Percentiles rank a stretch among this genome's conserved stretches.
Evolutionary conservation across 768 basidiomycete genomes (phyloP).

Genomic region (Tylopilus plumbeoviolaceoides): DNA sequence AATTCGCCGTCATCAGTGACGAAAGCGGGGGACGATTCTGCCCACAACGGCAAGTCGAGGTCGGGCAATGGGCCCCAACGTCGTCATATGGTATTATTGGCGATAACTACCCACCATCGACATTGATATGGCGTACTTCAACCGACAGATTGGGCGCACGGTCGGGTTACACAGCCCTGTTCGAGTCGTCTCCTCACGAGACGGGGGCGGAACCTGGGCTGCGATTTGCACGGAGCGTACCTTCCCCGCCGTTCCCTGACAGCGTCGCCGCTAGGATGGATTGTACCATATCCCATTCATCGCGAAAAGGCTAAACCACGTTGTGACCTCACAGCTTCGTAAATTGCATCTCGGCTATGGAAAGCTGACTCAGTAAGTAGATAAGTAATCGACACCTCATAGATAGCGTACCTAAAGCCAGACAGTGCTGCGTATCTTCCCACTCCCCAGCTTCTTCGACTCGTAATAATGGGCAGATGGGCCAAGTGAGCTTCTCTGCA

Average conservation of each 20-base stretch:
- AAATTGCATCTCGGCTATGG: not conserved
- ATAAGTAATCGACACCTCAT: not conserved
- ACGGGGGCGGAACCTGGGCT: too few relatives aligned
- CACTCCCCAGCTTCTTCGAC: conserved; percentile 8
- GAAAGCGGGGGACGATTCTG: not conserved
- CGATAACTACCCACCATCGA: not conserved
- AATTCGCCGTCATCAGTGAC: not conserved
- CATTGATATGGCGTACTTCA: not conserved
- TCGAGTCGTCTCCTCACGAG: not conserved
- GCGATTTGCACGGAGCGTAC: not conserved
- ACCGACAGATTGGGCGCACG: not conserved
- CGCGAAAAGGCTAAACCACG: conserved; percentile 24
- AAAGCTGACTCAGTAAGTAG: not conserved
- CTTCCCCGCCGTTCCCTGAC: not conserved
- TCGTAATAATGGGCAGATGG: conserved; percentile 11
- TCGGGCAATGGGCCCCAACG: not conserved
- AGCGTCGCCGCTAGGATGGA: not conserved
- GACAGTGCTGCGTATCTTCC: not conserved
- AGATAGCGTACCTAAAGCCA: not conserved
- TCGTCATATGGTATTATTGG: not conserved
- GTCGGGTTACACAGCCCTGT: not conserved
- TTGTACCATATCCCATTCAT: not conserved
- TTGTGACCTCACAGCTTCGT: conserved; percentile 5
- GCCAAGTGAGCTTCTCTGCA: conserved; percentile 8
- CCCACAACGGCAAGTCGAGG: not conserved